Evolutionary conservation across 768 basidiomycete genomes (phyloP).

Genomic region (Auricularia cornea): DNA sequence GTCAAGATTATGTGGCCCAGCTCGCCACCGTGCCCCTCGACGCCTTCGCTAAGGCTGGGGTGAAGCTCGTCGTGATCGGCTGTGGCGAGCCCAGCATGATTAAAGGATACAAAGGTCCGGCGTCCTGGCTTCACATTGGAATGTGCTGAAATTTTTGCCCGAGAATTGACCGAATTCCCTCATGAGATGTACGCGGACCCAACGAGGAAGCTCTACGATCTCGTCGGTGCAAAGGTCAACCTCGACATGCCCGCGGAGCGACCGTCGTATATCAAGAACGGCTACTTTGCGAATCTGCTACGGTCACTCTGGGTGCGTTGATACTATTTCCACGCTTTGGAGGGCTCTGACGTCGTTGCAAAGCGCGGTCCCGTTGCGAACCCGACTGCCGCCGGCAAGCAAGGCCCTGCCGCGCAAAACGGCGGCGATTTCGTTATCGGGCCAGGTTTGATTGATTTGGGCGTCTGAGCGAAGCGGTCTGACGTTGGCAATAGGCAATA

Average conservation of each 20-base stretch:
- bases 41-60: conserved; percentile 31
- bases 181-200: conserved; percentile 60
- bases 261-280: not conserved
- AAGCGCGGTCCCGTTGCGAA: conserved; percentile 33
- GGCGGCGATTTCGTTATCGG: conserved; percentile 59
- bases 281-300: not conserved
- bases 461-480: no score
- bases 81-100: conserved; percentile 53
- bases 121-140: not conserved
- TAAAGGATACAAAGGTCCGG: conserved; percentile 37
- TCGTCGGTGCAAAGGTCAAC: conserved; percentile 48
- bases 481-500: conserved; percentile 24
- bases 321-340: not conserved
- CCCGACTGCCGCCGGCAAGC: conserved; percentile 44
- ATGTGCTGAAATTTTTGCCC: not conserved
- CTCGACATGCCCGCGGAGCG: conserved; percentile 23
- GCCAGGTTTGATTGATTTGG: conserved; percentile 34
- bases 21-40: conserved; percentile 35
- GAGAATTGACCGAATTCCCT: conserved; percentile 38
- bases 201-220: conserved; percentile 45
- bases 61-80: conserved; percentile 44
- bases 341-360: not conserved
- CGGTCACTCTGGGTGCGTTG: not conserved
- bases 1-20: conserved; percentile 40
- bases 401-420: conserved; percentile 52